Base-by-base conservation (phyloP, 345 rosid species). In the Ceriops zippeliana region DNA sequence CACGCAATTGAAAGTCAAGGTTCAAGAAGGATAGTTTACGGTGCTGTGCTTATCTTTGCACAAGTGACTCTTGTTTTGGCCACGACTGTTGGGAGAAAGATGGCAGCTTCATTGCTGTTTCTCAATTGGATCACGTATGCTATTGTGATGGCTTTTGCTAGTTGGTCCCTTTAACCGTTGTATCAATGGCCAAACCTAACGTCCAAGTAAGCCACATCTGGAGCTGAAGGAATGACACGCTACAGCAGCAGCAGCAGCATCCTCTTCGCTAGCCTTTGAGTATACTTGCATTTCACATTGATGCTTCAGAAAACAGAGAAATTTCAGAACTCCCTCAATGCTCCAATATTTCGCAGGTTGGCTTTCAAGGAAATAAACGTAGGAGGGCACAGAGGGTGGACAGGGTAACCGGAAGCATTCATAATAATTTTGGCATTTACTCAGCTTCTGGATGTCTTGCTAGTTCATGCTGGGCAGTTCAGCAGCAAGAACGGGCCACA, bases 331-430 rank as follows among this genome's bases (percentile, higher is more conserved):
- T 52, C 22, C 26, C 22, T n/a, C 20, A 5, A n/a, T 52, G 22
- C 57, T 34, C 37, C 37, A 34, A 6, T 6, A 13, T 38, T 53
- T 30, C 57, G 7, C 78, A 88, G 96, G 80, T 76, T 95, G 83
- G 96, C 99, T 42, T 91, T 96, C 84, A 91, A 91, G 78, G 81
- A 91, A 73, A 93, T 89, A 76, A 32, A 75, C 85, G 30, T 93
- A 21, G 97, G 97, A 84, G 96, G 97, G 21, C 65, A 87, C 78
- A 81, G 97, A 63, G 96, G 96, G 10, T 89, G 97, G 97, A 87
- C 96, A 83, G 67, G 69, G 73, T 83, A 6, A 6, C 42, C 88
- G 1, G 98, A 93, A 70, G 98, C 96, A 6, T 88, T 91, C 58
- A 71, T 87, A 1, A 93, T 93, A 42, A 87, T 93, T 5, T 70